phyloP scores from a whole-genome alignment of 805 yeast genomes.

The Ogataea methylovora region DNA sequence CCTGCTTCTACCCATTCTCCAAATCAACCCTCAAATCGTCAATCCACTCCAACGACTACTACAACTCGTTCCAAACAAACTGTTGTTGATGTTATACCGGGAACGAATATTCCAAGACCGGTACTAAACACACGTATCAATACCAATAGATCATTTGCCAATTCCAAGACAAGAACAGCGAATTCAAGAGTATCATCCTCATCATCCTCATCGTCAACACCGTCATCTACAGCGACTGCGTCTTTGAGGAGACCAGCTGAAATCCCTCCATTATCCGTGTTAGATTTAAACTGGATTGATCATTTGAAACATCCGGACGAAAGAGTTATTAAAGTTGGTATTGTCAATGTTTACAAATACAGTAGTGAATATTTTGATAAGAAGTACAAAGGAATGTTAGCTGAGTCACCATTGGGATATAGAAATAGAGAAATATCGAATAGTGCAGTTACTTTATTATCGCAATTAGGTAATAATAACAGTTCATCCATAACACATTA shows the following conservation, averaged over 20 bases:
- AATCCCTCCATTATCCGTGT: slow-evolving; percentile 38
- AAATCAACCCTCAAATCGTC: background rate
- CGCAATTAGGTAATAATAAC: slow-evolving; percentile 39
- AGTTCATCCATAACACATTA: slow-evolving; percentile 30
- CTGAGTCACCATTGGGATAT: slow-evolving; percentile 52
- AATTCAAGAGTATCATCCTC: background rate
- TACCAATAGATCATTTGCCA: slow-evolving; percentile 11
- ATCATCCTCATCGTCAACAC: slow-evolving; percentile 1
- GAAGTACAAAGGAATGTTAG: slow-evolving; percentile 47
- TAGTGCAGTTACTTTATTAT: slow-evolving; percentile 15
- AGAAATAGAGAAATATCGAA: slow-evolving; percentile 27
- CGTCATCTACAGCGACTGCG: background rate
- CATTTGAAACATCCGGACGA: slow-evolving; percentile 51
- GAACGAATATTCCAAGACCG: slow-evolving; percentile 52
- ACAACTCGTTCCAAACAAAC: background rate
- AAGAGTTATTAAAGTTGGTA: slow-evolving; percentile 50
- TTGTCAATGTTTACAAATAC: slow-evolving; percentile 37
- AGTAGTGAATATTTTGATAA: slow-evolving; percentile 46
- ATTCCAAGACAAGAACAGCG: slow-evolving; percentile 3
- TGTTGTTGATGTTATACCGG: slow-evolving; percentile 40
- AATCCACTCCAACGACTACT: background rate
- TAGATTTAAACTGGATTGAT: slow-evolving; percentile 54
- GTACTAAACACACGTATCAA: slow-evolving; percentile 30
- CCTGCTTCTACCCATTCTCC: background rate
- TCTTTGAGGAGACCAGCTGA: slow-evolving; percentile 11